phyloP scores from a whole-genome alignment of 176 grass and related monocot genomes.

The Secale cereale region DNA sequence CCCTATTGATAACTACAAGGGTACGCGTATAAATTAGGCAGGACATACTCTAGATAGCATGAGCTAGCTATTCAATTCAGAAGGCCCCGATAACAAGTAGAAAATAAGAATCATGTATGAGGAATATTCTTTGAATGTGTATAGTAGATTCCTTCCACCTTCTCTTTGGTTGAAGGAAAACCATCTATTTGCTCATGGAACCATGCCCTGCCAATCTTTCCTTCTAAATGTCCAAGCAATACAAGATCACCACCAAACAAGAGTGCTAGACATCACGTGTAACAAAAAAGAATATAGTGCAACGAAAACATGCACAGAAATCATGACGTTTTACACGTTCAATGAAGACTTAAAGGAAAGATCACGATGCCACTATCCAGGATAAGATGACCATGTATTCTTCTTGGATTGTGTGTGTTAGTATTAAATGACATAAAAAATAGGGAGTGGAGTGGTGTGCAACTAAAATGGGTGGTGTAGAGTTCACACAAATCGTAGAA shows the following conservation, averaged over 20 bases:
- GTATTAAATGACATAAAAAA: too few relatives aligned
- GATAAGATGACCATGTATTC: too few relatives aligned
- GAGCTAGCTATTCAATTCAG: not conserved
- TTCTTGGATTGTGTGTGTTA: too few relatives aligned
- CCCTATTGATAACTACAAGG: constrained; percentile 49
- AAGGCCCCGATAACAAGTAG: not conserved
- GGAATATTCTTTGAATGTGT: constrained; percentile 79
- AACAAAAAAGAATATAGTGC: not conserved
- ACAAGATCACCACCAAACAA: too few relatives aligned
- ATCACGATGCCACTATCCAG: too few relatives aligned
- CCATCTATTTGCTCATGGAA: constrained; percentile 72
- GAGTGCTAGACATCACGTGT: too few relatives aligned
- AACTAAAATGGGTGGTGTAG: not conserved
- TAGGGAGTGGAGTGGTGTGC: too few relatives aligned
- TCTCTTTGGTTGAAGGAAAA: constrained; percentile 49
- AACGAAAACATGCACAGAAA: too few relatives aligned
- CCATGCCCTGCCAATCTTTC: constrained; percentile 44
- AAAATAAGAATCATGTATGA: constrained; percentile 35
- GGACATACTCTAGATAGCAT: not conserved
- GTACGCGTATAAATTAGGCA: constrained; percentile 9
- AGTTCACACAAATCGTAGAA: not conserved
- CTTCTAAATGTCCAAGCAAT: constrained; percentile 70
- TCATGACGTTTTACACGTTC: not conserved
- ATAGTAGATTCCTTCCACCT: constrained; percentile 73
- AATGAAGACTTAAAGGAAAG: not conserved